phyloP scores from a whole-genome alignment of 2,329 filamentous ascomycete species.

The Xylariaceae sp. region DNA sequence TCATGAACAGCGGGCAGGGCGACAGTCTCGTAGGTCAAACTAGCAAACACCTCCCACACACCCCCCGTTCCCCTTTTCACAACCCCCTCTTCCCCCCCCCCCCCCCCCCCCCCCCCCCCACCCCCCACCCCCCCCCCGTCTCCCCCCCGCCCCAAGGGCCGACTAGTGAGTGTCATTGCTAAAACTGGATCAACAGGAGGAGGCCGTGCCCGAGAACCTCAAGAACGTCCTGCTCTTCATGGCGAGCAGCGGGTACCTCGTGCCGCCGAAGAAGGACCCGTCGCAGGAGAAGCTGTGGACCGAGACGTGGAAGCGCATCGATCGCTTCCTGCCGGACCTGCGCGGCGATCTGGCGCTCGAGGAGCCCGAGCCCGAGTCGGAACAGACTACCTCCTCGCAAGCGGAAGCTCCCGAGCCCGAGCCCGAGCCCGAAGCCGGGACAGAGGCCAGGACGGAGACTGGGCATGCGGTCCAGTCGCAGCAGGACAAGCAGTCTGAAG shows the following conservation, averaged over 20 bases:
- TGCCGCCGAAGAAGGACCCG: slow-evolving; percentile 55
- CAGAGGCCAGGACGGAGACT: too few species aligned
- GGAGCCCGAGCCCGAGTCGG: slow-evolving; percentile 22
- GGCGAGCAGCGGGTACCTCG: slow-evolving; percentile 79
- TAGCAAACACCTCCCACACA: too few species aligned
- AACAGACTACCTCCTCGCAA: slow-evolving; percentile 1
- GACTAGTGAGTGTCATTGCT: background rate
- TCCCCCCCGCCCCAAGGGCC: too few species aligned
- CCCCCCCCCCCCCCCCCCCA: too few species aligned
- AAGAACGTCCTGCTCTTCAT: slow-evolving; percentile 97
- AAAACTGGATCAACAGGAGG: slow-evolving; percentile 52
- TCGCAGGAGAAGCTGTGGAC: slow-evolving; percentile 50
- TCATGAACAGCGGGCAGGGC: slow-evolving; percentile 92
- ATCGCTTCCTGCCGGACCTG: slow-evolving; percentile 56
- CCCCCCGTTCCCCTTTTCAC: too few species aligned
- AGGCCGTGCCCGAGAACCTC: slow-evolving; percentile 88
- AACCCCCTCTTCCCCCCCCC: too few species aligned
- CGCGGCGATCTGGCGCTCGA: slow-evolving; percentile 50
- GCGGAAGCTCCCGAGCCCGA: slow-evolving; percentile 2
- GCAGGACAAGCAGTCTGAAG: too few species aligned
- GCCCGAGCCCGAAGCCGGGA: background rate
- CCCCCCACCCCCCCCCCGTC: too few species aligned
- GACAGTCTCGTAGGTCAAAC: slow-evolving; percentile 68
- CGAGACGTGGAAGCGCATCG: slow-evolving; percentile 59
- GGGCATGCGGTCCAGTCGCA: too few species aligned